Conservation (phyloP, 495 filamentous ascomycete species). For the Aspergillus coremiiformis region DNA sequence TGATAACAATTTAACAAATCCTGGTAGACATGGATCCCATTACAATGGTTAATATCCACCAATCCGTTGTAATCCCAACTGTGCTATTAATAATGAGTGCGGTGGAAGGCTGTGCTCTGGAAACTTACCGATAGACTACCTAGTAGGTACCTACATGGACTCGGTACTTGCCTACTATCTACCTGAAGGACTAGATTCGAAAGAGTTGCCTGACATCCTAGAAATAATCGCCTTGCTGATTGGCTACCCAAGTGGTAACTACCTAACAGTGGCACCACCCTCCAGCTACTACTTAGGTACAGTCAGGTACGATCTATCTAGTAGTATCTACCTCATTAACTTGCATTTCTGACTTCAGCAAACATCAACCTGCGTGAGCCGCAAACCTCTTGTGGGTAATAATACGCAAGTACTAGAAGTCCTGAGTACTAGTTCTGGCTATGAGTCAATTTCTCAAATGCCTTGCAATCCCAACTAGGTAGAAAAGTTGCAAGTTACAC, state of each 20-base stretch:
- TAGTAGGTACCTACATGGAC: too few relatives aligned
- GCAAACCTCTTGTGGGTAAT: background rate
- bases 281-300: too few relatives aligned
- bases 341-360: background rate
- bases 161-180: too few relatives aligned
- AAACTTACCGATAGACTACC: background rate
- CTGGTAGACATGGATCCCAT: too few relatives aligned
- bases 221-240: background rate
- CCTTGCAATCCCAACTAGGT: background rate
- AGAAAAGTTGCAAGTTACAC: background rate
- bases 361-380: background rate
- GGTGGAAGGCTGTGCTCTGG: background rate
- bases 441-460: background rate
- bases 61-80: background rate
- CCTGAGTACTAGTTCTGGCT: background rate
- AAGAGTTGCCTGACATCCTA: background rate
- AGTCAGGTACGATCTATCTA: too few relatives aligned
- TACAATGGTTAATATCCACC: too few relatives aligned
- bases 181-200: background rate
- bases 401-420: background rate
- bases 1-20: too few relatives aligned
- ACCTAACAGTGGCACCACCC: too few relatives aligned
- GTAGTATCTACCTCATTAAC: too few relatives aligned
- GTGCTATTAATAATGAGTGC: background rate
- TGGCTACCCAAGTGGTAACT: background rate